Percentiles rank a stretch among this genome's conserved stretches.
Evolutionary conservation across 169 alveolate species (phyloP).

Genomic region (Nephromyces sp.): DNA sequence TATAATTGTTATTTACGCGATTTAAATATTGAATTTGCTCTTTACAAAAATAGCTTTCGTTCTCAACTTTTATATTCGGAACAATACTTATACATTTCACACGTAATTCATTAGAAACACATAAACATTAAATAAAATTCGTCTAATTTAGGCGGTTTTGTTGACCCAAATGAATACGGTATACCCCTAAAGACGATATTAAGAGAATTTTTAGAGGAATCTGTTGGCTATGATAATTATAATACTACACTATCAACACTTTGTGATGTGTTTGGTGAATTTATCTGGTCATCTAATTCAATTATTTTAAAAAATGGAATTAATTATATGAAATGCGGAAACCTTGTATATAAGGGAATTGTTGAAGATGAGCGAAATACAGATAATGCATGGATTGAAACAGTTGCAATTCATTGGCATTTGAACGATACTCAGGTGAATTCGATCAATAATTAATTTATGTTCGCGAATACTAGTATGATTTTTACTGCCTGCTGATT

Average conservation of each 20-base stretch:
- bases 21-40: too few relatives aligned
- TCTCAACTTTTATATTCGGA: too few relatives aligned
- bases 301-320: background rate
- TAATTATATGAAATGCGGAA: conserved; percentile 1
- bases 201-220: conserved; percentile 22
- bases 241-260: background rate
- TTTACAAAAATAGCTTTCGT: too few relatives aligned
- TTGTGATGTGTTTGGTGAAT: background rate
- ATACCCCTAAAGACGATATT: background rate
- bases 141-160: conserved; percentile 26
- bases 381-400: conserved; percentile 30
- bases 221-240: background rate
- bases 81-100: too few relatives aligned
- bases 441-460: too few relatives aligned
- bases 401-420: conserved; percentile 19
- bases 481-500: too few relatives aligned
- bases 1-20: too few relatives aligned
- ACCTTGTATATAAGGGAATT: conserved; percentile 12
- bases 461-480: too few relatives aligned
- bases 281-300: too few relatives aligned
- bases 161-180: conserved; percentile 1
- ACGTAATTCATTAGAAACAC: too few relatives aligned
- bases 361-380: conserved; percentile 30
- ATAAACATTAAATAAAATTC: too few relatives aligned
- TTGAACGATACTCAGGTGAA: background rate